Percentiles rank a stretch among this genome's conserved stretches.
Conservation (phyloP, 306 rosid genomes). For the Rosa multiflora region DNA sequence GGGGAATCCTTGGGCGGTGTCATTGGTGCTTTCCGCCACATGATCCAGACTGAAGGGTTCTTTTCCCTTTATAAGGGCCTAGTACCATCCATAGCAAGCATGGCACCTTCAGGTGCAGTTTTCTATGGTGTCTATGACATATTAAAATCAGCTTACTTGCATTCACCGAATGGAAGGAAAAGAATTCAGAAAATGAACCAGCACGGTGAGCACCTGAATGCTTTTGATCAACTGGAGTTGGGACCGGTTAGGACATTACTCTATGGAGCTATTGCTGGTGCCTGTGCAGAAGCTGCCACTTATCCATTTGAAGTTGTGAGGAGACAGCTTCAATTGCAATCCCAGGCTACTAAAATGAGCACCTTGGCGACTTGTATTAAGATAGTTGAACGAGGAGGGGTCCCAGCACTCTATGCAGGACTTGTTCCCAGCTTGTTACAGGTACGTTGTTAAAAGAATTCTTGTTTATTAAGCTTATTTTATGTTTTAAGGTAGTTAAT, state of each 20-base stretch:
- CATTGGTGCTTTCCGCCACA: constrained; percentile 77
- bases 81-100: constrained; percentile 85
- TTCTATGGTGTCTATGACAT: constrained; percentile 93
- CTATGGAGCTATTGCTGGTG: constrained; percentile 92
- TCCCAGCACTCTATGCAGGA: constrained; percentile 91
- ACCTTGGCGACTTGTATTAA: constrained; percentile 68
- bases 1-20: constrained; percentile 96
- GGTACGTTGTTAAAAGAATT: constrained; percentile 46
- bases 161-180: constrained; percentile 82
- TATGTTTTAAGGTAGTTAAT: neutral
- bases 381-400: constrained; percentile 82
- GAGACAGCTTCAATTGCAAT: constrained; percentile 90
- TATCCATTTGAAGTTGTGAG: constrained; percentile 96
- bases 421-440: constrained; percentile 95
- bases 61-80: constrained; percentile 93
- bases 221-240: constrained; percentile 88
- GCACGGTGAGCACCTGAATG: constrained; percentile 67
- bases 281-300: constrained; percentile 94
- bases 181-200: constrained; percentile 66
- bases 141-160: constrained; percentile 77
- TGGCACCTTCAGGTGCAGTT: constrained; percentile 98
- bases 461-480: constrained; percentile 8
- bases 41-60: constrained; percentile 90
- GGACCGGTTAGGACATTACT: constrained; percentile 83
- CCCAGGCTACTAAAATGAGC: constrained; percentile 71